phyloP scores from a whole-genome alignment of 805 yeast species.

The Isabelozyma heimii region DNA sequence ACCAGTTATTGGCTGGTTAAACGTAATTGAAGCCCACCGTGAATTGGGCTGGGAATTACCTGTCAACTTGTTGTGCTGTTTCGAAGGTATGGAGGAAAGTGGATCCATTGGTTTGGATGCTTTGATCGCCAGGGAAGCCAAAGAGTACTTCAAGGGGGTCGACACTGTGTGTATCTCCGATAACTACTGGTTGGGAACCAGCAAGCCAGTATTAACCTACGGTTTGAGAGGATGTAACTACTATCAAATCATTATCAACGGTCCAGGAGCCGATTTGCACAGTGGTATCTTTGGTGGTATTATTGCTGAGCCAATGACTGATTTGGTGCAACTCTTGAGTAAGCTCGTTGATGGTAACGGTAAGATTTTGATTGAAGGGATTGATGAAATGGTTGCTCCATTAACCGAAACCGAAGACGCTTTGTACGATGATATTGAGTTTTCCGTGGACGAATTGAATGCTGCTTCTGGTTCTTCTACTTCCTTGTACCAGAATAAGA shows the following conservation, averaged over 20 bases:
- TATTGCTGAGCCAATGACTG: slow-evolving; percentile 96
- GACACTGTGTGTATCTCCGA: slow-evolving; percentile 96
- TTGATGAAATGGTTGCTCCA: slow-evolving; percentile 93
- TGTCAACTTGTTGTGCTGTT: slow-evolving; percentile 86
- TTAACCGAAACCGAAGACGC: slow-evolving; percentile 75
- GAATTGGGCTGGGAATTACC: slow-evolving; percentile 85
- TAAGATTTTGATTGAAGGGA: slow-evolving; percentile 81
- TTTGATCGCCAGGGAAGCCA: slow-evolving; percentile 76
- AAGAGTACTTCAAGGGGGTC: slow-evolving; percentile 76
- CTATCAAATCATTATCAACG: slow-evolving; percentile 76
- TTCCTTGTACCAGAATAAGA: slow-evolving; percentile 70
- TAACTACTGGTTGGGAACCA: slow-evolving; percentile 98
- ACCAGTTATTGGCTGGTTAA: slow-evolving; percentile 96
- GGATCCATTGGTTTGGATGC: slow-evolving; percentile 91
- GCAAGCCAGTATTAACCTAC: slow-evolving; percentile 93
- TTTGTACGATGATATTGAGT: slow-evolving; percentile 84
- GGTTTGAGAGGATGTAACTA: slow-evolving; percentile 97
- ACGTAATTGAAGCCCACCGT: slow-evolving; percentile 85
- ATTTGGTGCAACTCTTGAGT: slow-evolving; percentile 74
- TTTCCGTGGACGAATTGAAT: slow-evolving; percentile 78
- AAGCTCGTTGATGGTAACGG: slow-evolving; percentile 80
- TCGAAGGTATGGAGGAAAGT: slow-evolving; percentile 99
- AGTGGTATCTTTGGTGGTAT: slow-evolving; percentile 98
- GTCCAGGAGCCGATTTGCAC: slow-evolving; percentile 97
- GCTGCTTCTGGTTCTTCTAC: slow-evolving; percentile 88